These are phyloP conservation scores for Pythium volutum DNA, from an alignment of 352 stramenopile species.

Conservation along the genomic window DNA sequence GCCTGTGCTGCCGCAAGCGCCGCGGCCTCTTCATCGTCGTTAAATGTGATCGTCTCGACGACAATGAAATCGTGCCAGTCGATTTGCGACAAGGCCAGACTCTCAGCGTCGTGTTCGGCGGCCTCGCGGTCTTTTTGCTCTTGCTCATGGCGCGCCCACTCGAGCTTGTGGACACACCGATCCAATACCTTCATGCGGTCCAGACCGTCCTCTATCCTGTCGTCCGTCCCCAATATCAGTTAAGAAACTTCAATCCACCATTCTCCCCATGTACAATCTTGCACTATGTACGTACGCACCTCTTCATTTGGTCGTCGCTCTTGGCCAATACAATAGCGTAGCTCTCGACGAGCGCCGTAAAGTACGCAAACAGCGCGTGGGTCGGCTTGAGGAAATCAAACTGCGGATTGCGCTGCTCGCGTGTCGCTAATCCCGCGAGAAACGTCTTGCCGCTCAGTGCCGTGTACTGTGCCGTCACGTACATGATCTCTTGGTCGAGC, in stretches of 20 bases:
- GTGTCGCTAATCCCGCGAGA: constrained; percentile 89
- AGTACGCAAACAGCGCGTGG: constrained; percentile 97
- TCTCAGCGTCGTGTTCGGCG: constrained; percentile 73
- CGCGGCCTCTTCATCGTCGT: constrained; percentile 78
- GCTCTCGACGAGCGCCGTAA: constrained; percentile 96
- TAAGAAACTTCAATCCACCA: neutral
- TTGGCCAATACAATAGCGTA: constrained; percentile 91
- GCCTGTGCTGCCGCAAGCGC: constrained; percentile 27
- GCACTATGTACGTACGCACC: constrained; percentile 21
- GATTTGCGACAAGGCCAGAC: constrained; percentile 76
- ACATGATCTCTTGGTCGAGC: constrained; percentile 97
- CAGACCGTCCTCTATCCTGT: constrained; percentile 50
- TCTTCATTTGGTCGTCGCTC: constrained; percentile 62
- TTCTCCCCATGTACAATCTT: neutral
- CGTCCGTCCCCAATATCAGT: neutral
- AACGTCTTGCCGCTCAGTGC: constrained; percentile 95
- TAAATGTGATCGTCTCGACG: constrained; percentile 98
- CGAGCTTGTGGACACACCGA: constrained; percentile 80
- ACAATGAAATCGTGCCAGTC: constrained; percentile 99
- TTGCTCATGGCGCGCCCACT: constrained; percentile 75
- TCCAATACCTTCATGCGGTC: constrained; percentile 85
- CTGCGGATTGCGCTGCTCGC: constrained; percentile 96
- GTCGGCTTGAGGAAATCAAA: constrained; percentile 98
- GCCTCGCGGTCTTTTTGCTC: constrained; percentile 69
- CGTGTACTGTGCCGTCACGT: constrained; percentile 98